Percentiles rank a stretch among this genome's conserved stretches.
phyloP scores from a whole-genome alignment of 2,329 filamentous ascomycete species.

The Ophiostoma quercus region DNA sequence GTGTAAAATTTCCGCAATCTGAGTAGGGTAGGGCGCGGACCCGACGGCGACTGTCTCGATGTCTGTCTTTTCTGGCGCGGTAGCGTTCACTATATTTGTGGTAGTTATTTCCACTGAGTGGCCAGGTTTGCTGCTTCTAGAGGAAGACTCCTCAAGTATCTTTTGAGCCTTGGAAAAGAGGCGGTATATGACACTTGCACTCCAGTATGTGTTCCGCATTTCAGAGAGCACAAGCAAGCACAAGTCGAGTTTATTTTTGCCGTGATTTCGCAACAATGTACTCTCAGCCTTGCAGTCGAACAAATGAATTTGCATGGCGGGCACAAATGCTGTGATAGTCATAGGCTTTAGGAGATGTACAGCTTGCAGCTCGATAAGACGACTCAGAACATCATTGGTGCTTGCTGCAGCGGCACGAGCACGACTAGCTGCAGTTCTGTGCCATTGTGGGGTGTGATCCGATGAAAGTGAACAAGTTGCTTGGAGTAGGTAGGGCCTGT shows the following conservation, averaged over 20 bases:
- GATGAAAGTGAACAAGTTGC: neutral
- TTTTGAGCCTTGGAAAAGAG: conserved; percentile 12
- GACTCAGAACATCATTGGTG: conserved; percentile 14
- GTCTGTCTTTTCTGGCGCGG: neutral
- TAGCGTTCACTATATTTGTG: neutral
- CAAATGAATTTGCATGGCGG: conserved; percentile 20
- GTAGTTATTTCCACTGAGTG: neutral
- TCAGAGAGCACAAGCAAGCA: conserved; percentile 15
- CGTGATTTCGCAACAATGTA: neutral
- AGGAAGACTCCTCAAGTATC: neutral
- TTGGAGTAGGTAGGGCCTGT: neutral
- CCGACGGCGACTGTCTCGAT: neutral
- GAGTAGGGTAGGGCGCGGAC: neutral
- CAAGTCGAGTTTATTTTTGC: conserved; percentile 18
- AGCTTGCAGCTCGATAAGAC: conserved; percentile 16
- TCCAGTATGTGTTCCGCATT: conserved; percentile 17
- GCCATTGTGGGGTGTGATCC: neutral
- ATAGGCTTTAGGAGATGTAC: conserved; percentile 18
- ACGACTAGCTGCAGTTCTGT: conserved; percentile 12
- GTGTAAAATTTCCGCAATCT: neutral
- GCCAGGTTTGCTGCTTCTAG: neutral
- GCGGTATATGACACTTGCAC: conserved; percentile 12
- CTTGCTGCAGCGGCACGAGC: conserved; percentile 10
- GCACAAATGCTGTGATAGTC: conserved; percentile 17
- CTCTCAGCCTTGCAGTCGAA: conserved; percentile 15